phyloP scores from a whole-genome alignment of 1,284 basidiomycete genomes.

The Irpex lacteus region DNA sequence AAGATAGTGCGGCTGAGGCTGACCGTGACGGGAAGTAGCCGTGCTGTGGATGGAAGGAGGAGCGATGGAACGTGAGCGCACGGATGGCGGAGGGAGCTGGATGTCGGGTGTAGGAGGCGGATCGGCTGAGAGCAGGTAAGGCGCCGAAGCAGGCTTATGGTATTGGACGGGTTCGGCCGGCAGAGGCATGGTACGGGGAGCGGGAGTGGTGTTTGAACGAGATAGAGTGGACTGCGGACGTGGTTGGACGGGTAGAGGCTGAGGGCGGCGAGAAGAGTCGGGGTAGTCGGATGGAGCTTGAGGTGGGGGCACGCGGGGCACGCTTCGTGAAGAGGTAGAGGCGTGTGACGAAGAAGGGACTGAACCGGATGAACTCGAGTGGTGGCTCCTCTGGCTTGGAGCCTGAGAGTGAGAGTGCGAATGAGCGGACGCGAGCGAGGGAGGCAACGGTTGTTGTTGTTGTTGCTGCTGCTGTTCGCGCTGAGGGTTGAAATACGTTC shows the following conservation, averaged over 20 bases:
- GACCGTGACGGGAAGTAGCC: constrained; percentile 1
- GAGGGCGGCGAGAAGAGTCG: neutral
- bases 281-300: neutral
- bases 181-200: constrained; percentile 1
- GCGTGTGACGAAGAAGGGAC: neutral
- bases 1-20: constrained; percentile 40
- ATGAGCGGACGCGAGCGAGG: neutral
- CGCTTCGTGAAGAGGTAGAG: neutral
- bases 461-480: too few relatives aligned
- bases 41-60: constrained; percentile 3
- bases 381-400: neutral
- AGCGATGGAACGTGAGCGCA: neutral
- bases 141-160: neutral
- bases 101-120: constrained; percentile 25
- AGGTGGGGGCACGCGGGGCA: neutral
- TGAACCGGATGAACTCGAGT: neutral
- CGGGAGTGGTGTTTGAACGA: constrained; percentile 6
- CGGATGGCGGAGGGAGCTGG: constrained; percentile 21
- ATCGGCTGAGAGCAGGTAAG: constrained; percentile 4
- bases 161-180: neutral
- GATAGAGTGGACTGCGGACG: neutral
- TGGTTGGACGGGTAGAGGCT: neutral
- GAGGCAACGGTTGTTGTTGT: neutral
- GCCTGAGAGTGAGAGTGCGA: neutral
- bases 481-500: neutral